Conservation (phyloP, 257 asterid species). For the Nicotiana noctiflora region DNA sequence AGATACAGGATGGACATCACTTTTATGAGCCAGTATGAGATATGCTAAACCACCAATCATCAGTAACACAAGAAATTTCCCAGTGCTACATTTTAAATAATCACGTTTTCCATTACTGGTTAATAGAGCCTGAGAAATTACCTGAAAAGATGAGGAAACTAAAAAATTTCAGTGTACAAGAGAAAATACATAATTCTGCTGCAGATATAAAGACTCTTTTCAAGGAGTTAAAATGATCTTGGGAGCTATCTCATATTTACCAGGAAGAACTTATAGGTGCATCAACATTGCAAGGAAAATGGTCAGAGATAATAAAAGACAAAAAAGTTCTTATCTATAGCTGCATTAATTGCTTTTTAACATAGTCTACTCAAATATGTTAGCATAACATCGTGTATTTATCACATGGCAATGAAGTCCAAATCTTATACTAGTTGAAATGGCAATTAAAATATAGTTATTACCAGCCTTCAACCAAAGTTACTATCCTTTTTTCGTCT, state of each 20-base stretch:
- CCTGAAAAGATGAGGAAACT: conserved; percentile 38
- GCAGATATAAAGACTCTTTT: not conserved
- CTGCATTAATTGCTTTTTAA: not conserved
- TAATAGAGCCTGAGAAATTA: conserved; percentile 45
- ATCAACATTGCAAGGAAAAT: not conserved
- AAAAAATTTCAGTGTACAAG: conserved; percentile 11
- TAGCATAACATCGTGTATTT: not conserved
- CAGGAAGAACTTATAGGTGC: not conserved
- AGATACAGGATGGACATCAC: conserved; percentile 27
- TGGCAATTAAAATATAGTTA: not conserved
- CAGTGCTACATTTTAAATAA: conserved; percentile 62
- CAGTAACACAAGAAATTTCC: conserved; percentile 67
- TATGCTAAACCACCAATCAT: conserved; percentile 66
- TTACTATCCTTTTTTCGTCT: not conserved
- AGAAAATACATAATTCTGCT: not conserved
- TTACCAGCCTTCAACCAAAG: not conserved
- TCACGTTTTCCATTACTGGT: conserved; percentile 42
- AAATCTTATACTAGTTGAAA: not conserved
- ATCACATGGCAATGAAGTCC: not conserved
- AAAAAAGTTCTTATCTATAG: not conserved
- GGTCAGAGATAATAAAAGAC: not conserved
- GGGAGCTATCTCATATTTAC: not conserved
- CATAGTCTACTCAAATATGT: not conserved
- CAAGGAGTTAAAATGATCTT: not conserved
- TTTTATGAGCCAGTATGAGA: conserved; percentile 49